Conservation (phyloP, 495 filamentous ascomycete species). For the Hypoxylon fragiforme region DNA sequence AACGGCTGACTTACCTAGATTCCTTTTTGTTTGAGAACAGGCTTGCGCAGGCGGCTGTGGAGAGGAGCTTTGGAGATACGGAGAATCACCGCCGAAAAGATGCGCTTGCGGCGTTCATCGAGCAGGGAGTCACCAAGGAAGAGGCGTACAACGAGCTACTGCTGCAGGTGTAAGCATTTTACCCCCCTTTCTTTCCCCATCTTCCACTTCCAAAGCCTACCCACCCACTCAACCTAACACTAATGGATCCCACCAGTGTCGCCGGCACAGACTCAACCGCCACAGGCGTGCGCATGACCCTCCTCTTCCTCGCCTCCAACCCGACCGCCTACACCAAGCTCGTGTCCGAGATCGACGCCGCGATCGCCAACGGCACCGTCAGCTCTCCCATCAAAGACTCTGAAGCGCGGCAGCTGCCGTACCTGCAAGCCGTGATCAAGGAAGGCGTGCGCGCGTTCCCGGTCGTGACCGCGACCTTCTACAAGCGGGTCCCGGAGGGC, state of each 20-base stretch:
- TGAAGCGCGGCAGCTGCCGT: slow-evolving; percentile 48
- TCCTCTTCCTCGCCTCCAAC: slow-evolving; percentile 55
- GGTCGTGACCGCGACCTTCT: slow-evolving; percentile 36
- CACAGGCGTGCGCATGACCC: slow-evolving; percentile 58
- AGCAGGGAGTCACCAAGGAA: slow-evolving; percentile 42
- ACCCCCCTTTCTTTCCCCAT: background rate
- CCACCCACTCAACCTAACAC: too few relatives aligned
- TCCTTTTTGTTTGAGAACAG: slow-evolving; percentile 2
- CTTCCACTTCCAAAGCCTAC: too few relatives aligned
- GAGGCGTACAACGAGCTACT: slow-evolving; percentile 48
- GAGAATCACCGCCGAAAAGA: slow-evolving; percentile 36
- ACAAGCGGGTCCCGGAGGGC: slow-evolving; percentile 28
- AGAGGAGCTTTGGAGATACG: slow-evolving; percentile 29
- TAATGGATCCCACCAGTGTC: slow-evolving; percentile 34
- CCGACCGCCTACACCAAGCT: slow-evolving; percentile 54
- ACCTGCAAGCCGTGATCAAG: slow-evolving; percentile 52
- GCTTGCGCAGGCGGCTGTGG: slow-evolving; percentile 43
- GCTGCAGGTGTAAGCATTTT: slow-evolving; percentile 42
- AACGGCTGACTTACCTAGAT: background rate
- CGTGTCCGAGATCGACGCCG: slow-evolving; percentile 57
- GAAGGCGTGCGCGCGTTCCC: slow-evolving; percentile 50
- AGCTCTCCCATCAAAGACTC: slow-evolving; percentile 42
- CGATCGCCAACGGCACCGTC: slow-evolving; percentile 24
- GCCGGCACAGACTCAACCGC: slow-evolving; percentile 67
- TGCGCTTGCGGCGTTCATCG: slow-evolving; percentile 51